A percentile compares a stretch with the other conserved stretches of the same genome.
phyloP scores from a whole-genome alignment of 2,329 filamentous ascomycete genomes.

The Colletotrichum salicis region DNA sequence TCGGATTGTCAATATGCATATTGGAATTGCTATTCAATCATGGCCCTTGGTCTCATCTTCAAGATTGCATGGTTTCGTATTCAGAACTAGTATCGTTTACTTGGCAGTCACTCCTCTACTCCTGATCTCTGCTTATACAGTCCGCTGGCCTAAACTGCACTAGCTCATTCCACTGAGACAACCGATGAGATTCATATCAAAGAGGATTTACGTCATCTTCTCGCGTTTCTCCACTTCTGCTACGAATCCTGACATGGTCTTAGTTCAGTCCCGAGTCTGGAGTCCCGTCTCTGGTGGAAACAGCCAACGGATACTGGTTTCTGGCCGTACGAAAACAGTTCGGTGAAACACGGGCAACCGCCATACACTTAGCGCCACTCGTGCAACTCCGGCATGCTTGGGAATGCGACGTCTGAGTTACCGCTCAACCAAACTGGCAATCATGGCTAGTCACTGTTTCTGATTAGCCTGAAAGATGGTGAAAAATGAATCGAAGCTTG shows the following conservation, averaged over 20 bases:
- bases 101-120: neutral
- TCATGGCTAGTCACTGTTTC: neutral
- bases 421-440: neutral
- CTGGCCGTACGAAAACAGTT: neutral
- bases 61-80: neutral
- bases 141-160: neutral
- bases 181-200: neutral
- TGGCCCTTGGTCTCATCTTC: neutral
- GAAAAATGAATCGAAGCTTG: neutral
- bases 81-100: no score
- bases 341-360: neutral
- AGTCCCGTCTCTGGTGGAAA: neutral
- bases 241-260: neutral
- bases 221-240: neutral
- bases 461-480: neutral
- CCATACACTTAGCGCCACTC: no score
- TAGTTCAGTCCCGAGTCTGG: no score
- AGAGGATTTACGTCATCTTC: neutral
- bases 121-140: neutral
- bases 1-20: no score
- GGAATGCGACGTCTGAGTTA: neutral
- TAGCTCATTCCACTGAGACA: neutral
- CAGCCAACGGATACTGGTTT: neutral
- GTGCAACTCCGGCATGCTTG: neutral
- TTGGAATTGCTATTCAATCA: no score